Evolutionary conservation across 2,329 filamentous ascomycete species (phyloP), one percentile per base, ranked within the genome.

Genomic region (Sphaerulina populicola): DNA sequence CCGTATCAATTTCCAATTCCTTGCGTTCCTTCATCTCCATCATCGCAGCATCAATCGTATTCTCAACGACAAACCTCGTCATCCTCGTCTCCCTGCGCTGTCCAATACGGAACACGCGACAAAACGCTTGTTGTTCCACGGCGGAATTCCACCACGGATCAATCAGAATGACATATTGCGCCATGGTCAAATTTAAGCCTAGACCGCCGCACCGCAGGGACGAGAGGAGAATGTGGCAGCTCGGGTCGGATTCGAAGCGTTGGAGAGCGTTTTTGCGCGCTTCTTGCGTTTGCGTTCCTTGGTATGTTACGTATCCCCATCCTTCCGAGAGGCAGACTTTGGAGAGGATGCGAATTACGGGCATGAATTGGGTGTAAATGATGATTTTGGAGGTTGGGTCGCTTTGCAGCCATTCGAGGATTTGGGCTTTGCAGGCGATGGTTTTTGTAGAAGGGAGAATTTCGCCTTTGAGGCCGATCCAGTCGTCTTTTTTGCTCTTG

Each of bases 61-160:
- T 70, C 1, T 70, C 65, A 0, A 81, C 71, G 0, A 80, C 66
- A 31, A 88, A 71, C 0, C 80, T 74, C 0, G 78, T 73, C 51
- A 85, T 75, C 9, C 78, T 69, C 0, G 82, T 82, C 31, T 78
- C 69, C 38, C 82, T 77, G 0, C 62, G 55, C 56, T 91, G 86
- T 0, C 83, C 83, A 2, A 82, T 80, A 4, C 85, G 75, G 58
- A 77, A 78, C 0, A 87, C 77, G 0, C 85, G 77, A 1, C 73
- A 77, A 60, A 79, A 79, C 1, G 74, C 74, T 65, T 64, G 59
- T 18, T 62, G 52, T 53, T 60, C 65, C 38, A 60, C 69, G 2
- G 57, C 55, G 9, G 44, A 18, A 51, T 87, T 86, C 79, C 80
- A 88, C 73, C 72, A 75, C 0, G 71, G 71, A 51, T 76, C 74